A percentile compares a stretch with the other conserved stretches of the same genome.
Conservation (phyloP, 352 stramenopile genomes). For the Globisporangium abappressorium region DNA sequence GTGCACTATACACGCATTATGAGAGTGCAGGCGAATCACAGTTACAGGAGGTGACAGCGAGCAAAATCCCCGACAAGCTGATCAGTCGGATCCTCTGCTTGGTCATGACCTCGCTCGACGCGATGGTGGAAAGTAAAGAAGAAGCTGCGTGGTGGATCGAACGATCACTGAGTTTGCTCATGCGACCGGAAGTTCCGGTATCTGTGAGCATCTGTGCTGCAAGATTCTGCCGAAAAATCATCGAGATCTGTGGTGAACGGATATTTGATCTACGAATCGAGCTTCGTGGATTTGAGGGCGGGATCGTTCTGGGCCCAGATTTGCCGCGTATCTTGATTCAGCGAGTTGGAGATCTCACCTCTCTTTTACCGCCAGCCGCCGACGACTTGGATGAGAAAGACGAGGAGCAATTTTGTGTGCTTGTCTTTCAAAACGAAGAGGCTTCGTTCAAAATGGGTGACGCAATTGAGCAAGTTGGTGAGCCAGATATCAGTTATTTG, state of each 20-base stretch:
- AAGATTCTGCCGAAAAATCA: slow-evolving; percentile 13
- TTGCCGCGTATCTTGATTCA: slow-evolving; percentile 36
- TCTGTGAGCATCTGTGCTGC: slow-evolving; percentile 10
- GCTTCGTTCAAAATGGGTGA: slow-evolving; percentile 41
- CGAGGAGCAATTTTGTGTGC: slow-evolving; percentile 28
- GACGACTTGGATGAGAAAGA: not conserved
- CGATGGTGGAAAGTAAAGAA: slow-evolving; percentile 2
- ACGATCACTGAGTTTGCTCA: slow-evolving; percentile 7
- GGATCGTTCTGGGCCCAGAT: slow-evolving; percentile 21
- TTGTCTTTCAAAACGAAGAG: slow-evolving; percentile 52
- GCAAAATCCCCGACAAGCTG: slow-evolving; percentile 3
- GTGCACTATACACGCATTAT: slow-evolving; percentile 12
- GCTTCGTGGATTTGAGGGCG: slow-evolving; percentile 1
- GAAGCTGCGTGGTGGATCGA: slow-evolving; percentile 19
- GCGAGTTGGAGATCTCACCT: slow-evolving; percentile 26
- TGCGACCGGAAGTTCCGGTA: slow-evolving; percentile 3
- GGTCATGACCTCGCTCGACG: slow-evolving; percentile 10
- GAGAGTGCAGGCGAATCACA: not conserved
- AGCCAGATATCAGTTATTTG: slow-evolving; percentile 40
- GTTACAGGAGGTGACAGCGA: not conserved
- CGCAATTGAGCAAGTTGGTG: slow-evolving; percentile 32
- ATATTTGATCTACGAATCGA: slow-evolving; percentile 14
- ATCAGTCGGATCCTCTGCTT: slow-evolving; percentile 12
- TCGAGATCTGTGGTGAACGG: slow-evolving; percentile 14
- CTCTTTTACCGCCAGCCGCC: slow-evolving; percentile 3